phyloP scores from a whole-genome alignment of 768 basidiomycete genomes.

The Collybia sordida region DNA sequence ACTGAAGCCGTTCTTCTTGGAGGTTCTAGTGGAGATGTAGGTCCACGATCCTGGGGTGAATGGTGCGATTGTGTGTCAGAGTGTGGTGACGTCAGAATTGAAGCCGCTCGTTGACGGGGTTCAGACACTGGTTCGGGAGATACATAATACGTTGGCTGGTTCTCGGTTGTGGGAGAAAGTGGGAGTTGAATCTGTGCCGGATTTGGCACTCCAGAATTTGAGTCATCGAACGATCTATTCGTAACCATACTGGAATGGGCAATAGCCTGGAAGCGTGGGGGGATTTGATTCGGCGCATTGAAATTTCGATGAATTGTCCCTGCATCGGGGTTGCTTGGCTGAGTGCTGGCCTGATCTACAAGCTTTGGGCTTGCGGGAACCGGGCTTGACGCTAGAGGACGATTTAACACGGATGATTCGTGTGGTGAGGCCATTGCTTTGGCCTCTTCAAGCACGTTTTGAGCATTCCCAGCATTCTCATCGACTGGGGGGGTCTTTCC shows the following conservation, averaged over 20 bases:
- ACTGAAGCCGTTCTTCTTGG: conserved; percentile 12
- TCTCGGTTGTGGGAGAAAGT: conserved; percentile 6
- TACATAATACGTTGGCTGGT: not conserved
- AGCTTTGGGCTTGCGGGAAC: conserved; percentile 1
- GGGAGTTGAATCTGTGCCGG: conserved; percentile 9
- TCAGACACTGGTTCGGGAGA: not conserved
- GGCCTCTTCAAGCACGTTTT: too few relatives aligned
- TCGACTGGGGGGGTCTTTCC: not conserved
- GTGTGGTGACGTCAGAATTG: conserved; percentile 1
- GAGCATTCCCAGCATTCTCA: too few relatives aligned
- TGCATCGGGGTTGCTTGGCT: not conserved
- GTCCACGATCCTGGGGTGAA: not conserved
- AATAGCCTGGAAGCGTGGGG: conserved; percentile 7
- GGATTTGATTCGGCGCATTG: conserved; percentile 12
- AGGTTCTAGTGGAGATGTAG: not conserved
- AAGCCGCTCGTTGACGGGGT: conserved; percentile 2
- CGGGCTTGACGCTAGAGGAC: conserved; percentile 3
- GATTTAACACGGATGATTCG: not conserved
- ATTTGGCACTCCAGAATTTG: not conserved
- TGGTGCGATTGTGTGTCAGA: not conserved
- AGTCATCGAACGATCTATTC: conserved; percentile 5
- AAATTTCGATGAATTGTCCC: conserved; percentile 4
- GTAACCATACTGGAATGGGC: not conserved
- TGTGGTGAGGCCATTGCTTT: too few relatives aligned
- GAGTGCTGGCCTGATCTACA: not conserved